These are phyloP conservation scores for Gracilaria gracilis DNA, from an alignment of 23 red algal species.

Conservation along the genomic window DNA sequence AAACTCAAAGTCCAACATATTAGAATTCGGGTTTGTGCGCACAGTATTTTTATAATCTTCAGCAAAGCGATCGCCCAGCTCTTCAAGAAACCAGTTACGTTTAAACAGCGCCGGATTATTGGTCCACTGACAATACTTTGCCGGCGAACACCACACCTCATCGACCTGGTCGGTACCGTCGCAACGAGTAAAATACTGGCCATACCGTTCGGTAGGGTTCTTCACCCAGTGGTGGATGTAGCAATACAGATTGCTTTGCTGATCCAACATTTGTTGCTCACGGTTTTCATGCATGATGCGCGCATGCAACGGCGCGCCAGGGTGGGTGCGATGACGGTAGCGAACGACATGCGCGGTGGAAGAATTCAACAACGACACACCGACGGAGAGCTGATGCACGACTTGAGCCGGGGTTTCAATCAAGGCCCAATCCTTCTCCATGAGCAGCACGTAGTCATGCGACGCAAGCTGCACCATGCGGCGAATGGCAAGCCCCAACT, in stretches of 20 bases:
- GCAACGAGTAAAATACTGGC: slow-evolving; percentile 43
- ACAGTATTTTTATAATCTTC: neutral
- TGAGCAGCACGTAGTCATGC: slow-evolving; percentile 39
- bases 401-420: slow-evolving; percentile 27
- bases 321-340: slow-evolving; percentile 49
- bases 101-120: slow-evolving; percentile 67
- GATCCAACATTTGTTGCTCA: slow-evolving; percentile 49
- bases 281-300: slow-evolving; percentile 68
- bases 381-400: slow-evolving; percentile 8
- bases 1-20: slow-evolving; percentile 74
- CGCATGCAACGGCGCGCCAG: slow-evolving; percentile 60
- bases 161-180: neutral
- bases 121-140: slow-evolving; percentile 73
- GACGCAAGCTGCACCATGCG: slow-evolving; percentile 50
- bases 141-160: slow-evolving; percentile 45
- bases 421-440: slow-evolving; percentile 72
- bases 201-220: neutral
- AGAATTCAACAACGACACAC: slow-evolving; percentile 18
- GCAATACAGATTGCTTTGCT: slow-evolving; percentile 60
- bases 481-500: slow-evolving; percentile 50
- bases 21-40: slow-evolving; percentile 25
- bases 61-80: slow-evolving; percentile 42
- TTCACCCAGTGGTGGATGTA: slow-evolving; percentile 71
- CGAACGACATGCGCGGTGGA: slow-evolving; percentile 51
- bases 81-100: slow-evolving; percentile 55